These are phyloP conservation scores for Podospora pseudocomata DNA, from an alignment of 495 filamentous ascomycete species.

Conservation along the genomic window DNA sequence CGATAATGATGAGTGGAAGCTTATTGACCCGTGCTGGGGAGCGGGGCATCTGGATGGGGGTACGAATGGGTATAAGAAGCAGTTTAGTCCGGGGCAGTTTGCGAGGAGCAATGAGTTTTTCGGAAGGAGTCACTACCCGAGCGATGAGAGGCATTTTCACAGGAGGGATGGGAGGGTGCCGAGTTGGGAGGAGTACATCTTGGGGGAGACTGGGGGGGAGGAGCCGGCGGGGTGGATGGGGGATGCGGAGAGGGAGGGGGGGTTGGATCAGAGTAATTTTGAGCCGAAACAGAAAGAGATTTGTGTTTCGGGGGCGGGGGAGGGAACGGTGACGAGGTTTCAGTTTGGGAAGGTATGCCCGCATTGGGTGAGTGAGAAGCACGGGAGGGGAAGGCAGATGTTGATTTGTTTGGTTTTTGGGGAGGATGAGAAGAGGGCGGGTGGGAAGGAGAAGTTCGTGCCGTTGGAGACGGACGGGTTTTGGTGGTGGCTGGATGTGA, in stretches of 20 bases:
- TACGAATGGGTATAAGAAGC: conserved; percentile 54
- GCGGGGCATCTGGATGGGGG: conserved; percentile 57
- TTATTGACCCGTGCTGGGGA: conserved; percentile 91
- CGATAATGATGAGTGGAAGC: conserved; percentile 82
- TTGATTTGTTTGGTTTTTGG: conserved; percentile 63
- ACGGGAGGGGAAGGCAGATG: conserved; percentile 60
- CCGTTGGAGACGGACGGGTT: conserved; percentile 61
- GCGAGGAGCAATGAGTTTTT: conserved; percentile 80
- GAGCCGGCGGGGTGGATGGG: conserved; percentile 52
- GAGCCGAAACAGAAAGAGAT: conserved; percentile 57
- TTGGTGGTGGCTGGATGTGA: conserved; percentile 73
- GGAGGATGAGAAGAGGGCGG: conserved; percentile 51
- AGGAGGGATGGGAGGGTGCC: conserved; percentile 48
- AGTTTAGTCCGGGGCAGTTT: conserved; percentile 69
- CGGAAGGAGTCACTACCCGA: conserved; percentile 73
- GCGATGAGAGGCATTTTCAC: conserved; percentile 63
- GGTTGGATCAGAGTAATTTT: conserved; percentile 59
- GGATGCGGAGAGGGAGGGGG: conserved; percentile 56
- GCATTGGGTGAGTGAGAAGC: conserved; percentile 69
- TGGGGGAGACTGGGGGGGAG: conserved; percentile 42
- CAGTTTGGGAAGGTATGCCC: conserved; percentile 69
- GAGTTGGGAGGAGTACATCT: conserved; percentile 76
- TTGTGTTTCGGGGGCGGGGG: conserved; percentile 39
- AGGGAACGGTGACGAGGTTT: conserved; percentile 57
- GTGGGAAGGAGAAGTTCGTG: conserved; percentile 62